Evolutionary conservation across 805 yeast genomes (phyloP), one percentile per base, ranked within the genome.

Genomic region (Nakazawaea wyomingensis): DNA sequence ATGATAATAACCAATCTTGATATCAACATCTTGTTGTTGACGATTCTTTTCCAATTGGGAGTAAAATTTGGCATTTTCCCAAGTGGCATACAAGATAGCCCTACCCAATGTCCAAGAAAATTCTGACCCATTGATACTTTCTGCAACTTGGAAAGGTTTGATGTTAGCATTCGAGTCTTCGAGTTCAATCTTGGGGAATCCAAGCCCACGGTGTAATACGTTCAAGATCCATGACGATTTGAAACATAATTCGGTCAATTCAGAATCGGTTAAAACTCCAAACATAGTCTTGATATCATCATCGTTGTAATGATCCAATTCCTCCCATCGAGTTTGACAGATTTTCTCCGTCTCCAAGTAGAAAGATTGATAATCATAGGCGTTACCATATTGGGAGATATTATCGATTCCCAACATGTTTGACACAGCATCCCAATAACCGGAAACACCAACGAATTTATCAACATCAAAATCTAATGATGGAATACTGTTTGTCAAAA

Each of bases 41-140:
- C n/a, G n/a, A n/a, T n/a, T 43, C n/a, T 42, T 33, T 24, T 54
- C 35, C 34, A 39, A 10, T 1, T 36, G n/a, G 30, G 31, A n/a
- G 51, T 53, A 71, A 3, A 68, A 74, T 46, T 54, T 69, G 27
- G 63, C 62, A 46, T 69, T 69, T 60, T 75, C 85, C 56, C 68
- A 78, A 48, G 69, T 71, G 3, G 83, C 76, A 54, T 82, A 82
- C 18, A 82, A 57, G 8, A 82, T 56, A 1, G 88, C 88, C 55
- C 56, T 71, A 22, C 99, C 99, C 28, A 93, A 59, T 0, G 98
- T 91, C 99, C 99, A 93, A 0, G 96, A 84, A 17, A 93, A 66
- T 51, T 93, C 99, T 5, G 80, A 78, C 2, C 95, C 96, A 48
- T 85, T 74, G 27, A 93, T 78, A 16, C 80, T 72, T 42, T 82